phyloP scores from a whole-genome alignment of 2,329 filamentous ascomycete genomes.

The Basipetospora chlamydospora region DNA sequence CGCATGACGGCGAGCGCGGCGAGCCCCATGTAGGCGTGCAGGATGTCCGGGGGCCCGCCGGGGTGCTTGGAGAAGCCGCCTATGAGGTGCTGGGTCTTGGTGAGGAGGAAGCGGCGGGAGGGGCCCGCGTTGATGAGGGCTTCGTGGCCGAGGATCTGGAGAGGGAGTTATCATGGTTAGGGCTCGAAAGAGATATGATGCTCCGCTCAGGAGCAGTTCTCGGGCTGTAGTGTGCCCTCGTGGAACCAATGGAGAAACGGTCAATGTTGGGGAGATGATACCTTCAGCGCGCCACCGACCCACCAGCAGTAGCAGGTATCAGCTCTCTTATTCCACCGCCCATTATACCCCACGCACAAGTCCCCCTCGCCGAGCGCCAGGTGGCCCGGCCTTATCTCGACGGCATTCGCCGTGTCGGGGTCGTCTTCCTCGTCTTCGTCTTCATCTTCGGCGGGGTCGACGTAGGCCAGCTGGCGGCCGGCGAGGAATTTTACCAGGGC shows the following conservation, averaged over 20 bases:
- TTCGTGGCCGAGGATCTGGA: conserved; percentile 41
- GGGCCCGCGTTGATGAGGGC: conserved; percentile 42
- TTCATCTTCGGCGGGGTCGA: conserved; percentile 29
- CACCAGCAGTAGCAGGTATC: conserved; percentile 97
- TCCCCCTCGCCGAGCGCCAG: conserved; percentile 16
- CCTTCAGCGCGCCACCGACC: conserved; percentile 52
- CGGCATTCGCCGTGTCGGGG: conserved; percentile 13
- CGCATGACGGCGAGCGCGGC: conserved; percentile 62
- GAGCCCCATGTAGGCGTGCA: conserved; percentile 81
- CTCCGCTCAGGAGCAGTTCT: too few species aligned
- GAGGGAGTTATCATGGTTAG: conserved; percentile 1
- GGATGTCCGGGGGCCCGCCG: conserved; percentile 58
- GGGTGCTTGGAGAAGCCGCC: conserved; percentile 68
- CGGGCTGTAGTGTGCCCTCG: too few species aligned
- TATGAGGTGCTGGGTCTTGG: conserved; percentile 74
- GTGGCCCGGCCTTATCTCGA: conserved; percentile 19
- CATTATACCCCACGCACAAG: conserved; percentile 65
- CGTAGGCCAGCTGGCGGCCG: conserved; percentile 48
- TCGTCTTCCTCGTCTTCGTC: conserved; percentile 26
- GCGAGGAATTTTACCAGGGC: conserved; percentile 40
- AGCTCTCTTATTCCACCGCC: conserved; percentile 75
- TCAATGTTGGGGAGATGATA: too few species aligned
- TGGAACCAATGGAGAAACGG: too few species aligned
- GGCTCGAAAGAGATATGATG: too few species aligned
- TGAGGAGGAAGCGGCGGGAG: conserved; percentile 65